Conservation (phyloP, 208 protist genomes). For the Trypanosoma conorhini region DNA sequence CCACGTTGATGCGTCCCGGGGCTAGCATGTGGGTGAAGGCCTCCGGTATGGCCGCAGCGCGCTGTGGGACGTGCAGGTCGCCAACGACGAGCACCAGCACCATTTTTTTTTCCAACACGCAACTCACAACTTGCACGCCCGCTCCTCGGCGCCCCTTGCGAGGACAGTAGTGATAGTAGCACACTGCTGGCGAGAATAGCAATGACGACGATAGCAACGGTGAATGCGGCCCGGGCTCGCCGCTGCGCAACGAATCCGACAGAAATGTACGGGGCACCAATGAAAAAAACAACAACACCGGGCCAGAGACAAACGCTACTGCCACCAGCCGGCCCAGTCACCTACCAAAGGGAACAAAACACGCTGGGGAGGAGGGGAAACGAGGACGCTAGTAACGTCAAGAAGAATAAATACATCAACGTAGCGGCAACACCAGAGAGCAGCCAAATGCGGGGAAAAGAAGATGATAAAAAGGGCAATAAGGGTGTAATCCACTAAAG, state of each 20-base stretch:
- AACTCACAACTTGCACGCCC: background rate
- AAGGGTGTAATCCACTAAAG: background rate
- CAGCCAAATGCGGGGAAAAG: no score
- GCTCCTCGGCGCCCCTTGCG: background rate
- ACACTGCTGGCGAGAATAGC: background rate
- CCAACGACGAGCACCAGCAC: conserved; percentile 98
- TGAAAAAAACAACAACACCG: background rate
- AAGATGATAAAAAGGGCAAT: background rate
- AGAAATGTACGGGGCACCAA: background rate
- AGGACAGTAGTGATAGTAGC: background rate
- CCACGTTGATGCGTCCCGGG: conserved; percentile 95
- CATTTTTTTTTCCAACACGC: conserved; percentile 32
- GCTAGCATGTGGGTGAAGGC: conserved; percentile 97
- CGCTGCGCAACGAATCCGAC: background rate
- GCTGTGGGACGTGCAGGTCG: conserved; percentile 99
- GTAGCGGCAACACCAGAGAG: background rate
- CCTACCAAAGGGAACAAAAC: no score
- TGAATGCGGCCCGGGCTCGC: background rate
- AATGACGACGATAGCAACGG: background rate
- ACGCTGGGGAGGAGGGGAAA: background rate
- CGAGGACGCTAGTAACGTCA: background rate
- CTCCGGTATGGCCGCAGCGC: conserved; percentile 91
- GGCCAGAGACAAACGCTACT: no score
- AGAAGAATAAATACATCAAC: background rate
- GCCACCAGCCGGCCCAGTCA: no score